A percentile compares a stretch with the other conserved stretches of the same genome.
Conservation (phyloP, 805 yeast genomes). For the Starmerella vaccinii region DNA sequence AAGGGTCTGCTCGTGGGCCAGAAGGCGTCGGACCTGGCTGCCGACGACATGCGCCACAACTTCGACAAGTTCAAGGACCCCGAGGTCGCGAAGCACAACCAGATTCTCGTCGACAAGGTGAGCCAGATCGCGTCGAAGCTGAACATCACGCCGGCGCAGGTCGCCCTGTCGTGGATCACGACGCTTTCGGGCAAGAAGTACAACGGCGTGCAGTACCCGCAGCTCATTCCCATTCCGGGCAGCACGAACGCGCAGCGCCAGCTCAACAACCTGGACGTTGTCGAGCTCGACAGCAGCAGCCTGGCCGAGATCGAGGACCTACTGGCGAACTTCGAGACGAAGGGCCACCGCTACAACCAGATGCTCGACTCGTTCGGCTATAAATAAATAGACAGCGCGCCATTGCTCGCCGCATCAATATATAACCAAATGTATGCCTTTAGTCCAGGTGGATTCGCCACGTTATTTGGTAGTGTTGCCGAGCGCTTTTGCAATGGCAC, state of each 20-base stretch:
- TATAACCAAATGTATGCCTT: too few relatives aligned
- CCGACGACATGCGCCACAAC: slow-evolving; percentile 43
- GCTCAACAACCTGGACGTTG: slow-evolving; percentile 44
- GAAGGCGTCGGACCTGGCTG: slow-evolving; percentile 39
- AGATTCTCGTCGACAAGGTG: slow-evolving; percentile 40
- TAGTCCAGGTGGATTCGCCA: too few relatives aligned
- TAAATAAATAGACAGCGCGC: slow-evolving; percentile 6
- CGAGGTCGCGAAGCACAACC: slow-evolving; percentile 49
- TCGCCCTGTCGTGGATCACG: slow-evolving; percentile 59
- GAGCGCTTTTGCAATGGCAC: too few relatives aligned
- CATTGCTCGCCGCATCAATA: too few relatives aligned
- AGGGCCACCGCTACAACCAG: slow-evolving; percentile 48
- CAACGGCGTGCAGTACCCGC: slow-evolving; percentile 35
- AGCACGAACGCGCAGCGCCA: slow-evolving; percentile 53
- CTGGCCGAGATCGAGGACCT: slow-evolving; percentile 43
- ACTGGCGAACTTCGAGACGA: slow-evolving; percentile 36
- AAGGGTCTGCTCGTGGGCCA: slow-evolving; percentile 67
- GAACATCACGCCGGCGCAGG: slow-evolving; percentile 49
- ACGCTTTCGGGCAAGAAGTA: slow-evolving; percentile 29
- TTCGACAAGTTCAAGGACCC: slow-evolving; percentile 47
- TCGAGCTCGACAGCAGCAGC: slow-evolving; percentile 46
- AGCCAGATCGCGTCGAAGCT: slow-evolving; percentile 40
- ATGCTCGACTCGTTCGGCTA: slow-evolving; percentile 7
- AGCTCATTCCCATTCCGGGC: slow-evolving; percentile 71
- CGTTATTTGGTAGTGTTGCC: too few relatives aligned